Evolutionary conservation across 257 asterid species (phyloP).

Genomic region (Solanum corneliomulleri): DNA sequence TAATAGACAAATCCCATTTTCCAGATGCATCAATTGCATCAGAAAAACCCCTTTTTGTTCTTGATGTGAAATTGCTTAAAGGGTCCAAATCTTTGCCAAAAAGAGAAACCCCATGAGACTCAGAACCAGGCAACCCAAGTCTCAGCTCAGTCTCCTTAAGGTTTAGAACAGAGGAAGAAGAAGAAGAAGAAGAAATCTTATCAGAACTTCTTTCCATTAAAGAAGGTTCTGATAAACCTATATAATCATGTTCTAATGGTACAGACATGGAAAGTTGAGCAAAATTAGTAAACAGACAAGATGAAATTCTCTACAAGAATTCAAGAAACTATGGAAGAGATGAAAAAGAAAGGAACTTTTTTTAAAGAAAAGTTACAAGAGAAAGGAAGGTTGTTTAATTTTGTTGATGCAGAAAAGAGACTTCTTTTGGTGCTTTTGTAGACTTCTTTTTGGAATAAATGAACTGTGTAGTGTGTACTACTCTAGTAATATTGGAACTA

Average conservation of each 20-base stretch:
- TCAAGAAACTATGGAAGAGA: background rate
- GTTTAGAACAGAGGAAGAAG: constrained; percentile 23
- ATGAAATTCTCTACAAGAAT: background rate
- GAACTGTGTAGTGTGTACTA: background rate
- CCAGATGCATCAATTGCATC: constrained; percentile 68
- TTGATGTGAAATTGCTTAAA: constrained; percentile 32
- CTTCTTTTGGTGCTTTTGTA: constrained; percentile 36
- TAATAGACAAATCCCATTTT: constrained; percentile 51
- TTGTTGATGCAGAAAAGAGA: constrained; percentile 19
- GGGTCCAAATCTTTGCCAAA: constrained; percentile 45
- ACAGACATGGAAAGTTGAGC: constrained; percentile 27
- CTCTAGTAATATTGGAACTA: background rate
- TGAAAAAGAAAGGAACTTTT: constrained; percentile 12
- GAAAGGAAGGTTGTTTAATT: background rate
- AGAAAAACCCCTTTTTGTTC: constrained; percentile 64
- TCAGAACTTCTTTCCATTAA: constrained; percentile 28
- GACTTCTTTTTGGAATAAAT: constrained; percentile 8
- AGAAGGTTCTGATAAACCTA: constrained; percentile 52
- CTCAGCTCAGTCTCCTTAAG: constrained; percentile 69
- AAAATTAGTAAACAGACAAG: background rate
- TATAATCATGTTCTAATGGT: constrained; percentile 53
- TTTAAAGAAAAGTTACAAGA: background rate
- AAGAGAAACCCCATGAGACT: constrained; percentile 42
- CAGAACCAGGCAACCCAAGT: constrained; percentile 81
- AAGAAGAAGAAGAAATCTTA: constrained; percentile 10